Conservation (phyloP, 345 rosid genomes). For the Arabis hirsuta region DNA sequence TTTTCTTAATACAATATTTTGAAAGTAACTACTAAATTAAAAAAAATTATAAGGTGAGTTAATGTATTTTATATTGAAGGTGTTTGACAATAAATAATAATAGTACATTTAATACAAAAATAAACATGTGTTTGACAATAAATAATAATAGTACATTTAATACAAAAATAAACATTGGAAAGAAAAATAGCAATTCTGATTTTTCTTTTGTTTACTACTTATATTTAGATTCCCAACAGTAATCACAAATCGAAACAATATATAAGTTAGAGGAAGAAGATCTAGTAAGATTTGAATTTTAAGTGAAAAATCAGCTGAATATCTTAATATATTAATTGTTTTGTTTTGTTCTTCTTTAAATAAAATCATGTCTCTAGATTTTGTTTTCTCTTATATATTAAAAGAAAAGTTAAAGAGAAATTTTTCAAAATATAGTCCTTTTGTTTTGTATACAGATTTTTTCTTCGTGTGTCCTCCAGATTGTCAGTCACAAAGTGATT, state of each 20-base stretch:
- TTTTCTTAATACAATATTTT: background rate
- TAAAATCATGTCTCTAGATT: background rate
- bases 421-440: too few species aligned
- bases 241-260: background rate
- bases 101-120: background rate
- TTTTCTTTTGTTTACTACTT: background rate
- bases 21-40: background rate
- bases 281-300: background rate
- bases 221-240: background rate
- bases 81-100: background rate
- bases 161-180: background rate
- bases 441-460: too few species aligned
- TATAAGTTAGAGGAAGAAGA: background rate
- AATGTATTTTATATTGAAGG: background rate
- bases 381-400: background rate
- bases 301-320: background rate
- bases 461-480: too few species aligned
- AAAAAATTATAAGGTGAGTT: background rate
- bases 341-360: background rate
- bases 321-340: background rate
- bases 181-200: conserved; percentile 5
- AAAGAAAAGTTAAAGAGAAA: too few species aligned
- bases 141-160: background rate
- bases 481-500: too few species aligned
- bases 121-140: background rate